A percentile compares a stretch with the other conserved stretches of the same genome.
Conservation (phyloP, 2,329 filamentous ascomycete genomes). For the Cordyceps sp. region DNA sequence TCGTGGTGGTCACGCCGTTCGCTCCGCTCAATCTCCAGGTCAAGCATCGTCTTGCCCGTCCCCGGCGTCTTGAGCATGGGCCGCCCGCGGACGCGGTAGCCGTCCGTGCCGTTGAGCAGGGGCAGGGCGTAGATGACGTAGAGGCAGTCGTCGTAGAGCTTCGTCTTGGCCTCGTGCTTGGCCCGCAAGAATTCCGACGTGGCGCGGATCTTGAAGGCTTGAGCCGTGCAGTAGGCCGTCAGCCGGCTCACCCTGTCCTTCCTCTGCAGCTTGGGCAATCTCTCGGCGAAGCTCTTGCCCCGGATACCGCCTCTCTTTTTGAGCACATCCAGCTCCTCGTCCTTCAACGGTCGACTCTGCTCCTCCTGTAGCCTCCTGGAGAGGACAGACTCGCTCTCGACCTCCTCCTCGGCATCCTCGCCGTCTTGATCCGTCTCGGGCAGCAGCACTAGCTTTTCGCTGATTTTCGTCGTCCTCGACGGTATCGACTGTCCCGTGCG, state of each 20-base stretch:
- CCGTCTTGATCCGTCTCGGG: slow-evolving; percentile 60
- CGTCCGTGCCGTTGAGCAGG: slow-evolving; percentile 68
- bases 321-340: slow-evolving; percentile 51
- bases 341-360: slow-evolving; percentile 45
- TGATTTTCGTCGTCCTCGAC: slow-evolving; percentile 80
- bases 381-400: slow-evolving; percentile 25
- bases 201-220: slow-evolving; percentile 76
- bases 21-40: slow-evolving; percentile 90
- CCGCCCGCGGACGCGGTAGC: slow-evolving; percentile 76
- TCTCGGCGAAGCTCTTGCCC: slow-evolving; percentile 86
- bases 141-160: slow-evolving; percentile 93
- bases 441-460: slow-evolving; percentile 88
- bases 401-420: slow-evolving; percentile 36
- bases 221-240: slow-evolving; percentile 91
- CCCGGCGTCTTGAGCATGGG: slow-evolving; percentile 86
- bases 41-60: slow-evolving; percentile 72
- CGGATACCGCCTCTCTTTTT: slow-evolving; percentile 43
- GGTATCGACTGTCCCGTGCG: slow-evolving; percentile 48
- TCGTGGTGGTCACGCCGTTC: slow-evolving; percentile 81
- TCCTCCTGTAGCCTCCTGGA: slow-evolving; percentile 30
- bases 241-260: slow-evolving; percentile 78
- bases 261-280: slow-evolving; percentile 73
- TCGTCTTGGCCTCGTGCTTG: slow-evolving; percentile 79
- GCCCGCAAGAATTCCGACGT: slow-evolving; percentile 82
- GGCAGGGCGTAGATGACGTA: slow-evolving; percentile 93